Evolutionary conservation across 495 filamentous ascomycete species (phyloP).

Genomic region (Lophium mytilinum): DNA sequence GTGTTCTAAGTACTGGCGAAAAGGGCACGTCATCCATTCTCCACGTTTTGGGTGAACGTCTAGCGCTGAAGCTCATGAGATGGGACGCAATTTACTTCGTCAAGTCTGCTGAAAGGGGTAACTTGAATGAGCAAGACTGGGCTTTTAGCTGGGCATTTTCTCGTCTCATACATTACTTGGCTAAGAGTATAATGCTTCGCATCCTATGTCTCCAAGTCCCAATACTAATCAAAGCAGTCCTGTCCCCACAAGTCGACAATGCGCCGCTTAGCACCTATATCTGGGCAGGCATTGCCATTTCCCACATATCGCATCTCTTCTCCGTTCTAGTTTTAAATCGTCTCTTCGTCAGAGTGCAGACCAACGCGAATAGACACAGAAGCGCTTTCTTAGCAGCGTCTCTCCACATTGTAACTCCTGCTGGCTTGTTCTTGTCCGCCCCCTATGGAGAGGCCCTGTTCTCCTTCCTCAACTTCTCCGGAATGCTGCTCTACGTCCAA

Average conservation of each 20-base stretch:
- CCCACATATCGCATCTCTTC: conserved; percentile 64
- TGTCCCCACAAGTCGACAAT: not conserved
- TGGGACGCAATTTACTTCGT: conserved; percentile 94
- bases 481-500: conserved; percentile 55
- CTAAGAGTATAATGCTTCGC: conserved; percentile 37
- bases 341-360: conserved; percentile 38
- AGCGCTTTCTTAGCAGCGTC: conserved; percentile 59
- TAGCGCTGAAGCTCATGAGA: conserved; percentile 54
- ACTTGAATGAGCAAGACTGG: conserved; percentile 92
- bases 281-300: conserved; percentile 52
- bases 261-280: conserved; percentile 19
- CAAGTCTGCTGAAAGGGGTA: conserved; percentile 58
- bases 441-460: conserved; percentile 79
- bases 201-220: not conserved
- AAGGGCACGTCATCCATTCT: not conserved
- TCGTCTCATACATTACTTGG: conserved; percentile 39
- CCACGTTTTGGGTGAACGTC: not conserved
- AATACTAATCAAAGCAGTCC: conserved; percentile 14
- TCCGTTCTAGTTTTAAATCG: conserved; percentile 64
- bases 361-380: conserved; percentile 28
- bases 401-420: conserved; percentile 77
- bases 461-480: conserved; percentile 67
- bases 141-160: conserved; percentile 74
- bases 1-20: not conserved
- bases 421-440: conserved; percentile 81